Conservation (phyloP, 1,284 basidiomycete species). For the Puccinia coronata region DNA sequence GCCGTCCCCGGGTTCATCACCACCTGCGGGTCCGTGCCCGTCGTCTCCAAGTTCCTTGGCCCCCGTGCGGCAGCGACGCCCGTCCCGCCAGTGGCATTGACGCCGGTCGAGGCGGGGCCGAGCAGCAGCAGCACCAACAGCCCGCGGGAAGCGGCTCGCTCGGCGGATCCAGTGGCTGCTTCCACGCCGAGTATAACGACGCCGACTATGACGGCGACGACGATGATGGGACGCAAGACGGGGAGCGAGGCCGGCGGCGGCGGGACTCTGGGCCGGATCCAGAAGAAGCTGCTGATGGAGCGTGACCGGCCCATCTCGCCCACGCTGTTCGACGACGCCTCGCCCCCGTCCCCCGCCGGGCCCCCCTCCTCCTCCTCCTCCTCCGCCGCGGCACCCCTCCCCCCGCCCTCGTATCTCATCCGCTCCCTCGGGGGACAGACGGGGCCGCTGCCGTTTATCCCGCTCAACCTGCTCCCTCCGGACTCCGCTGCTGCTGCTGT, state of each 20-base stretch:
- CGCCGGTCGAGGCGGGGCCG: too few species aligned
- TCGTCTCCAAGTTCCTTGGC: constrained; percentile 27
- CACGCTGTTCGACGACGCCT: neutral
- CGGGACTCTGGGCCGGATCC: constrained; percentile 16
- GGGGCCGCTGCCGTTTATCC: constrained; percentile 43
- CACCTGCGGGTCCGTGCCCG: constrained; percentile 24
- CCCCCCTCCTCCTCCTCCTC: neutral
- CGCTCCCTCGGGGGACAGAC: constrained; percentile 43
- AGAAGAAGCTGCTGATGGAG: constrained; percentile 44
- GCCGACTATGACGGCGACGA: neutral
- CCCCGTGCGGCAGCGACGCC: neutral
- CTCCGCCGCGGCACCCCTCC: neutral
- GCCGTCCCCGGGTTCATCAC: constrained; percentile 29
- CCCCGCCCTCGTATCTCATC: constrained; percentile 47
- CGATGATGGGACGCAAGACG: neutral
- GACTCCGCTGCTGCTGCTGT: neutral
- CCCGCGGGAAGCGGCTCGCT: too few species aligned
- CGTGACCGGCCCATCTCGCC: constrained; percentile 46
- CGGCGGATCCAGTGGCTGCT: too few species aligned
- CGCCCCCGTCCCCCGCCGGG: neutral
- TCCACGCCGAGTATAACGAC: too few species aligned
- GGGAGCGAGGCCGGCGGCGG: neutral
- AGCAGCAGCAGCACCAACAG: too few species aligned
- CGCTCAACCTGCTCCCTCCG: neutral
- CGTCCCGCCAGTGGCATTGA: neutral